Percentiles rank a stretch among this genome's conserved stretches.
phyloP scores from a whole-genome alignment of 2,329 filamentous ascomycete species.

The Dactylonectria macrodidyma region DNA sequence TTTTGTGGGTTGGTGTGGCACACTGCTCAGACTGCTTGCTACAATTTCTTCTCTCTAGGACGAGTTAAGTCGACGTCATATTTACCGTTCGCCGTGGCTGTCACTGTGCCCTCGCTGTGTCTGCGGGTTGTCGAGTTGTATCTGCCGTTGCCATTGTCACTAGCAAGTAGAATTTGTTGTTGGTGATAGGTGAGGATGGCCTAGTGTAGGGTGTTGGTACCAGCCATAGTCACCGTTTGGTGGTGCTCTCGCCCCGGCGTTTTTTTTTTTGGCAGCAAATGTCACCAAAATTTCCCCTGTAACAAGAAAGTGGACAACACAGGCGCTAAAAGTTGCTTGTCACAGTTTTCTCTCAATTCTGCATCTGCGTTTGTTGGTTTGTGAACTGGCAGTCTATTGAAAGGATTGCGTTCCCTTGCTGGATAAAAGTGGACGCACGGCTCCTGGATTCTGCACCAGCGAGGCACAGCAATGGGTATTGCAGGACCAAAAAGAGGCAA shows the following conservation, averaged over 20 bases:
- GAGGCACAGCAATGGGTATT: conserved; percentile 16
- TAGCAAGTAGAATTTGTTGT: neutral
- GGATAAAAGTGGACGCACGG: conserved; percentile 15
- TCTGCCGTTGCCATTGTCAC: neutral
- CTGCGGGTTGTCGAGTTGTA: neutral
- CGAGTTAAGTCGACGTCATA: neutral
- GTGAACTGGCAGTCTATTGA: neutral
- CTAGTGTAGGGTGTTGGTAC: neutral
- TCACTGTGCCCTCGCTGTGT: neutral
- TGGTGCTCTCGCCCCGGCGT: too few species aligned
- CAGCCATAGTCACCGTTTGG: too few species aligned
- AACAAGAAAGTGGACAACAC: too few species aligned
- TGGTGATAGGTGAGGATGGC: neutral
- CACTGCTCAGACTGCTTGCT: conserved; percentile 11
- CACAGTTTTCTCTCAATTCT: neutral
- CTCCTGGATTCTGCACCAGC: conserved; percentile 4
- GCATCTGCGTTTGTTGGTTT: neutral
- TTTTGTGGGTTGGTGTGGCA: conserved; percentile 43
- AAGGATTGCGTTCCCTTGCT: conserved; percentile 2
- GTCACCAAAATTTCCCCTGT: too few species aligned
- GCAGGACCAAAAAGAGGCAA: neutral
- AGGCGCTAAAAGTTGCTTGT: neutral
- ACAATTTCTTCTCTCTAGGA: neutral
- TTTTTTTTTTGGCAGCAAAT: too few species aligned
- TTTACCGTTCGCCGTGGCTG: neutral